Base-by-base conservation (phyloP, 2,329 filamentous ascomycete species). In the Colletotrichum magnum region DNA sequence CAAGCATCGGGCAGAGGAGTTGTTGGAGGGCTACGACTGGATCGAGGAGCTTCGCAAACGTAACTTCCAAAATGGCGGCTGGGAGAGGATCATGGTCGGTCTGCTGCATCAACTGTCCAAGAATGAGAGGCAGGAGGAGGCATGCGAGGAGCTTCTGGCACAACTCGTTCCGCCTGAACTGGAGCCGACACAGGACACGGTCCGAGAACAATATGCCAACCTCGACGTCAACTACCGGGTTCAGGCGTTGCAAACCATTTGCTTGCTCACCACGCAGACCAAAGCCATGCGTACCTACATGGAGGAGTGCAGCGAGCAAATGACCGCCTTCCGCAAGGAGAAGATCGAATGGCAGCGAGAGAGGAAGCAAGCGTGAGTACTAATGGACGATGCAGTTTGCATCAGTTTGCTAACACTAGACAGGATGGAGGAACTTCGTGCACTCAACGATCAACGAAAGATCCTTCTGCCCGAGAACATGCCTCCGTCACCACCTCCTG, bases 301-400 rank as follows among this genome's bases (percentile, higher is more conserved):
- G 85, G 94, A 97, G 73, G 92, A 95, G 71, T 97, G 95, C 81
- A 94, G 93, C 72, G 93, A 95, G 76, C 93, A 94, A 62, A 98
- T 98, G 95, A 99, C 96, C 2, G 90, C 91, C 63, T 94, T 97
- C 76, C 91, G 96, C 58, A 99, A 99, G 80, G 93, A 97, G 78
- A 98, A 97, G 83, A 97, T 98, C 70, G 94, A 97, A 73, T 92
- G 90, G 81, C 95, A 98, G 81, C 89, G 94, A 72, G 89, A 93
- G 74, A 90, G 93, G 72, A 91, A 91, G 73, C 86, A 88, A 79
- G 83, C 85, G 88, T 91, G 83, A 80, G 89, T 86, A 26, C 18
- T 5, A 4, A 12, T 24, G n/a, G 7, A 13, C 21, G 9, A 36
- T 36, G n/a, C n/a, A 21, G 6, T 15, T 24, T 2, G 9, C 21